Evolutionary conservation across 495 filamentous ascomycete genomes (phyloP), one percentile per base, ranked within the genome.

Genomic region (Jackrogersella multiformis): DNA sequence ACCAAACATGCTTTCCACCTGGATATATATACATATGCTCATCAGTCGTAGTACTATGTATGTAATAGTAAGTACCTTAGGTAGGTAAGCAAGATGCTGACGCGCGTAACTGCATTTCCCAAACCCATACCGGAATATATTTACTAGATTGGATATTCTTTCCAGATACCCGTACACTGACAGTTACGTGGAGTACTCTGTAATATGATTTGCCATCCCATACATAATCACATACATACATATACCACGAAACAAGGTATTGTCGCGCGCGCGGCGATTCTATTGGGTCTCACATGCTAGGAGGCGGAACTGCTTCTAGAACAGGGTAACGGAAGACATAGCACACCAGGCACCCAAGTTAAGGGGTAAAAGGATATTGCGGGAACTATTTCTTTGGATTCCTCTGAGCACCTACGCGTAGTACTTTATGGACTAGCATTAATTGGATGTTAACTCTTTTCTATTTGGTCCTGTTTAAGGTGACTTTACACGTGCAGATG

Each of bases 231-330:
- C n/a, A n/a, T n/a, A n/a, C n/a, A n/a, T n/a, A n/a, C n/a, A n/a
- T n/a, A n/a, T n/a, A 42, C 24, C 46, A 20, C 59, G 59, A 68
- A 68, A 63, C 65, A 12, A n/a, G n/a, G 23, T 39, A 45, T 42
- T 54, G 58, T 63, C 46, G 54, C 59, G 42, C 45, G 26, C 18
- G 18, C 16, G 36, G 35, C 18, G 46, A 35, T 30, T 6, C 42
- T n/a, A n/a, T n/a, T n/a, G n/a, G n/a, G n/a, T n/a, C n/a, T n/a
- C n/a, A n/a, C n/a, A n/a, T n/a, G n/a, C n/a, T n/a, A n/a, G n/a
- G 64, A 23, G 41, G 15, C 26, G 56, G 32, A 28, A 48, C 4
- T 10, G 1, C 36, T 61, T 61, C 64, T 66, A 61, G 64, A 56
- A 52, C 36, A 36, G 56, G 46, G 46, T 36, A 32, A 41, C 51